A percentile compares a stretch with the other conserved stretches of the same genome.
These are phyloP conservation scores for Oenanthe javanica DNA, from an alignment of 140 eudicot genomes.

Conservation along the genomic window DNA sequence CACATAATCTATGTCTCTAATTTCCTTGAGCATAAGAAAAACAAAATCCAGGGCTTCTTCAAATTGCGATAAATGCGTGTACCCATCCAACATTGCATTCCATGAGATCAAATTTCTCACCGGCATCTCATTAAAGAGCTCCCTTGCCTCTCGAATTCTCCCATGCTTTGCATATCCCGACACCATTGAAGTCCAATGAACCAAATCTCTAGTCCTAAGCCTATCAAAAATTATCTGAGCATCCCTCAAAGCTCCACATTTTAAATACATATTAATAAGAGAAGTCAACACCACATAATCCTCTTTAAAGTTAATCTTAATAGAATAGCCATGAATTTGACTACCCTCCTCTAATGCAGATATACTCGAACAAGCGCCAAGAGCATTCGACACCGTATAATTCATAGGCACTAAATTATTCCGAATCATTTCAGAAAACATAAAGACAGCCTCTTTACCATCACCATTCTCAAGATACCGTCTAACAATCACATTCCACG, in stretches of 20 bases:
- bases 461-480: constrained; percentile 59
- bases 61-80: constrained; percentile 38
- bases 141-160: constrained; percentile 40
- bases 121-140: constrained; percentile 68
- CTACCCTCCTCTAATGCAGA: constrained; percentile 37
- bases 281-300: constrained; percentile 57
- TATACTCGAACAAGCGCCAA: constrained; percentile 60
- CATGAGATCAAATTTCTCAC: constrained; percentile 59
- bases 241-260: constrained; percentile 48
- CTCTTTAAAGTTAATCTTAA: constrained; percentile 38
- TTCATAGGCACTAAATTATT: constrained; percentile 44
- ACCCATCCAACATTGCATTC: constrained; percentile 87
- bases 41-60: constrained; percentile 58
- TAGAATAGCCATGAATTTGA: constrained; percentile 59
- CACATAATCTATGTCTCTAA: constrained; percentile 33
- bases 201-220: constrained; percentile 33
- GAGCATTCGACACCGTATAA: constrained; percentile 52
- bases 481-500: constrained; percentile 89
- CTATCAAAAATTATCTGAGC: constrained; percentile 43
- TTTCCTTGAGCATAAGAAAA: constrained; percentile 24
- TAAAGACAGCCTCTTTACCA: constrained; percentile 34
- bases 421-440: constrained; percentile 49
- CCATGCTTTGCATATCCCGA: constrained; percentile 60
- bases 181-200: constrained; percentile 60
- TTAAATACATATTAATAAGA: constrained; percentile 58